Evolutionary conservation across 1,139 yeast species (phyloP), one percentile per base, ranked within the genome.

Genomic region (Arxiozyma slooffiae): DNA sequence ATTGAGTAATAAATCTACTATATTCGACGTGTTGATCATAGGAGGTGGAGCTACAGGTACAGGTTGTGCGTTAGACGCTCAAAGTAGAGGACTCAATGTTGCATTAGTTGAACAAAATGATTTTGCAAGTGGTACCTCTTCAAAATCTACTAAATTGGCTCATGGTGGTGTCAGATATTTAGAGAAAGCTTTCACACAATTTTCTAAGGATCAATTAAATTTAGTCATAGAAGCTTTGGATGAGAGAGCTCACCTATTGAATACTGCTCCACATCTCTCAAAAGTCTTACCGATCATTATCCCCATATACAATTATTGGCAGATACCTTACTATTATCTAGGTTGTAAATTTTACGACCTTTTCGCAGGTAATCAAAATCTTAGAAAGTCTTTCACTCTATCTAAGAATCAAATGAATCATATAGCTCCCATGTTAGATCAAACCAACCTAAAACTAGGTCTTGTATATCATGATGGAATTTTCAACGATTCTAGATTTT

Each of bases 31-130:
- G 36, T 70, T 90, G 58, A 76, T 90, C 57, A 82, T 90, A 58
- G 97, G 97, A 52, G 97, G 96, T 57, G 97, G 97, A 67, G 97
- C 97, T 39, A 83, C 94, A 20, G 97, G 97, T 57, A 74, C 96
- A 7, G 97, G 97, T 52, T 80, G 89, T 47, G 97, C 97, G 1
- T 74, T 90, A 47, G 97, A 90, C 69, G 97, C 97, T 38, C 80
- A 85, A 21, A 80, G 95, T 40, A 78, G 97, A 67, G 97, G 97
- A 38, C 78, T 89, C 59, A 85, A 87, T 64, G 96, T 89, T 45
- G 88, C 95, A 52, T 70, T 90, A 53, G 77, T 90, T 55, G 97
- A 90, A 69, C 83, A 84, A 64, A 81, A 80, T 58, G 97, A 90
- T 71, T 90, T 85, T 66, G 95, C 96, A 11, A 75, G 89, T 14